A percentile compares a stretch with the other conserved stretches of the same genome.
These are phyloP conservation scores for Heracleum sosnowskyi DNA, from an alignment of 129 eudicot species.

Conservation along the genomic window DNA sequence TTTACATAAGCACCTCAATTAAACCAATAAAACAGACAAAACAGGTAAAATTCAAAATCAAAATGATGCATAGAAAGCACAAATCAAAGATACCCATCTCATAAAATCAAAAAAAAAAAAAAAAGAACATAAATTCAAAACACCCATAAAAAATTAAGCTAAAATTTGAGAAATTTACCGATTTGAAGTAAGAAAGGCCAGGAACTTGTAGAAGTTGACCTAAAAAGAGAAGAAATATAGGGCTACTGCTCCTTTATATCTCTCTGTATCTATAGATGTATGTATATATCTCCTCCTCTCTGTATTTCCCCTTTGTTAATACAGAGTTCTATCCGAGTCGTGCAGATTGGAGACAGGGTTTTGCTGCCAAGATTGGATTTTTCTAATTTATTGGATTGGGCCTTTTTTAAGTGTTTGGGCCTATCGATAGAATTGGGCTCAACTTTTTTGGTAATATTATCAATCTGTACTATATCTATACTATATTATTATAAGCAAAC, in stretches of 20 bases:
- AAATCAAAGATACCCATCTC: conserved; percentile 10
- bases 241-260: background rate
- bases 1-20: background rate
- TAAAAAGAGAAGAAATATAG: conserved; percentile 1
- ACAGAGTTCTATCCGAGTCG: background rate
- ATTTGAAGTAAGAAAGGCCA: background rate
- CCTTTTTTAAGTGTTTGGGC: too few relatives aligned
- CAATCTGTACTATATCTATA: too few relatives aligned
- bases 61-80: background rate
- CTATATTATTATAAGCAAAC: too few relatives aligned
- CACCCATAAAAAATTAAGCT: background rate
- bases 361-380: background rate
- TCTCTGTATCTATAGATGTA: conserved; percentile 16
- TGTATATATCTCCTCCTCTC: conserved; percentile 6
- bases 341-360: background rate
- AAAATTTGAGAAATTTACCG: conserved; percentile 9
- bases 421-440: too few relatives aligned
- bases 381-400: background rate
- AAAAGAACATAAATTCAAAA: background rate
- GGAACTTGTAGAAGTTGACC: background rate
- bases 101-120: background rate
- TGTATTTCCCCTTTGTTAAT: too few relatives aligned
- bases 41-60: background rate
- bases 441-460: too few relatives aligned
- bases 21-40: background rate